Conservation (phyloP, 2,329 filamentous ascomycete genomes). For the Albifimbria verrucaria region DNA sequence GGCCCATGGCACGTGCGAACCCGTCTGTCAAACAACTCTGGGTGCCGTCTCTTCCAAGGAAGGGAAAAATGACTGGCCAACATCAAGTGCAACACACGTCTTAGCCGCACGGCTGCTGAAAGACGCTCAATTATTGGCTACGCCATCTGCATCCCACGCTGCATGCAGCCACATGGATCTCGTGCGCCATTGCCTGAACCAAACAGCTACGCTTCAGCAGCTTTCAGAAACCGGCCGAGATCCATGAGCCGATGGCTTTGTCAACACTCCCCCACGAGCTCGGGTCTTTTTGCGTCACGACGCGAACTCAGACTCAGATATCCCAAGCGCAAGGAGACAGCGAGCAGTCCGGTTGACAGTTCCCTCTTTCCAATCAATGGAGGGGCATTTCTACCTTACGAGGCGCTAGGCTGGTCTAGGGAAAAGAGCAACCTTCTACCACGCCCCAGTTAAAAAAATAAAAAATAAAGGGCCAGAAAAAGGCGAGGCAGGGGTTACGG, state of each 20-base stretch:
- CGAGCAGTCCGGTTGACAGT: not conserved
- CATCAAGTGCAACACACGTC: no score
- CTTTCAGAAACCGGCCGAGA: slow-evolving; percentile 11
- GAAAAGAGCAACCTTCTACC: not conserved
- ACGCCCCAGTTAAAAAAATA: not conserved
- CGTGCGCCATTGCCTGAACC: slow-evolving; percentile 15
- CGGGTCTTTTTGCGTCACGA: no score
- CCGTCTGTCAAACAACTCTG: no score
- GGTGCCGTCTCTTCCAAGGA: no score
- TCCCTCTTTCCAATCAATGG: not conserved
- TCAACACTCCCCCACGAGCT: not conserved
- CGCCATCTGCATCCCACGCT: slow-evolving; percentile 15
- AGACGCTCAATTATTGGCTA: slow-evolving; percentile 18
- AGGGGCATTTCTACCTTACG: not conserved
- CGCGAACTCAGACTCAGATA: no score
- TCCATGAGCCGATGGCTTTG: slow-evolving; percentile 13
- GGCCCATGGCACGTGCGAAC: no score
- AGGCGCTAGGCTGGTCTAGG: not conserved
- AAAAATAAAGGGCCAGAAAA: not conserved
- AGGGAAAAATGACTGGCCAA: no score
- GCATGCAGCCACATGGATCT: slow-evolving; percentile 4
- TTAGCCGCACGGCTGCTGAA: slow-evolving; percentile 24
- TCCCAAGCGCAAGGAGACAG: not conserved
- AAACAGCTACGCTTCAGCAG: slow-evolving; percentile 17
- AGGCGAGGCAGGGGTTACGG: no score